These are phyloP conservation scores for Quercus dentata DNA, from an alignment of 306 rosid species.

Conservation along the genomic window DNA sequence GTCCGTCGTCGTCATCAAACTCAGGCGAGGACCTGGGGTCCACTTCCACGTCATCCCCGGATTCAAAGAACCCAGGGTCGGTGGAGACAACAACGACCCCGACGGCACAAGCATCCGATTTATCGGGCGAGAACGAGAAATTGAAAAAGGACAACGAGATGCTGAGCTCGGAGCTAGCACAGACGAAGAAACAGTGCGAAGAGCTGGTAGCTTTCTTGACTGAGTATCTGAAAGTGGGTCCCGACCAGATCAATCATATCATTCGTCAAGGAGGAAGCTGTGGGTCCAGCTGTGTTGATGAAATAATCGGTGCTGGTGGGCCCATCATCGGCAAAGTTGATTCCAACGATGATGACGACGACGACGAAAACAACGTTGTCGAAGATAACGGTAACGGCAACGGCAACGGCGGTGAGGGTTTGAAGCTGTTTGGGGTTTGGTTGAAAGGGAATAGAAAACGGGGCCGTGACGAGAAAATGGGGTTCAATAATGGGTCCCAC, in stretches of 20 bases:
- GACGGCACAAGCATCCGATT: slow-evolving; percentile 24
- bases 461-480: slow-evolving; percentile 45
- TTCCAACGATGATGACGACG: neutral
- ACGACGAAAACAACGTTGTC: slow-evolving; percentile 18
- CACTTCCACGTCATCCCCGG: slow-evolving; percentile 64
- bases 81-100: slow-evolving; percentile 44
- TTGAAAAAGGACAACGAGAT: slow-evolving; percentile 72
- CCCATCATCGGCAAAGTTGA: slow-evolving; percentile 3
- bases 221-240: slow-evolving; percentile 54
- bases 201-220: slow-evolving; percentile 56
- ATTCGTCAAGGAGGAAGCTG: slow-evolving; percentile 44
- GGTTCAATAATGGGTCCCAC: slow-evolving; percentile 33
- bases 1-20: slow-evolving; percentile 36
- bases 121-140: slow-evolving; percentile 71
- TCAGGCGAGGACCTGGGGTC: slow-evolving; percentile 83
- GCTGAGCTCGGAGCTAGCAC: slow-evolving; percentile 60
- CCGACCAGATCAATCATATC: slow-evolving; percentile 65
- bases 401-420: slow-evolving; percentile 32
- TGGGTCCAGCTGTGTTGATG: slow-evolving; percentile 35
- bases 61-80: slow-evolving; percentile 69
- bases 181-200: slow-evolving; percentile 73
- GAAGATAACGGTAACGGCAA: slow-evolving; percentile 5
- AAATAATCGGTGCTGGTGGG: neutral
- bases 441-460: slow-evolving; percentile 53
- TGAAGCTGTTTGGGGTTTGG: slow-evolving; percentile 97